These are phyloP conservation scores for Periconia sp. DNA, from an alignment of 2,329 filamentous ascomycete genomes.

Conservation along the genomic window DNA sequence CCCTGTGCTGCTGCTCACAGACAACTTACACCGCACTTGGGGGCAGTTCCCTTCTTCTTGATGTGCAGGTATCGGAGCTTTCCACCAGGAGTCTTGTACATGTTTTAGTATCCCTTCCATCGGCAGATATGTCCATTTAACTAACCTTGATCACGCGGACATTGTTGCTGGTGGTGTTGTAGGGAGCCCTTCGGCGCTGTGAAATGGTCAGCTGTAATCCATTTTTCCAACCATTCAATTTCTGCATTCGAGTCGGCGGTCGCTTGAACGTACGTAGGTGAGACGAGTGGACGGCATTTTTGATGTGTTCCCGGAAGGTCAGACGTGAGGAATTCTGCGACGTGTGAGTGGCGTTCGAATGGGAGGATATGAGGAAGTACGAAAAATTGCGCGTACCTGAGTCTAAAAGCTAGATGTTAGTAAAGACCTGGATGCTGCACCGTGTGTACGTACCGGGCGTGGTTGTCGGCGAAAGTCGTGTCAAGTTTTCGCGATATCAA, in stretches of 20 bases:
- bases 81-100: conserved; percentile 91
- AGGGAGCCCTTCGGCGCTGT: conserved; percentile 63
- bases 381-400: conserved; percentile 25
- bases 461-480: conserved; percentile 32
- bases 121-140: not conserved
- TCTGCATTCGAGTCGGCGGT: not conserved
- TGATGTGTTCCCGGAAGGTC: conserved; percentile 42
- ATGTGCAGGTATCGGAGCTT: conserved; percentile 96
- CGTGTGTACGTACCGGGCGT: conserved; percentile 30
- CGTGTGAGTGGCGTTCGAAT: conserved; percentile 27
- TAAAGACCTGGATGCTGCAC: not conserved
- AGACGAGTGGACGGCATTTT: conserved; percentile 58
- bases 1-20: not conserved
- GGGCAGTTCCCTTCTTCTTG: conserved; percentile 98
- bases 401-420: conserved; percentile 18
- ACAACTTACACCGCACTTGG: conserved; percentile 70
- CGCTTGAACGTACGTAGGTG: conserved; percentile 54
- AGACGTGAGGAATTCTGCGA: conserved; percentile 33
- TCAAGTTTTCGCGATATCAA: conserved; percentile 12
- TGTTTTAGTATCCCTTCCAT: conserved; percentile 9
- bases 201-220: conserved; percentile 35
- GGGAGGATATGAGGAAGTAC: conserved; percentile 3
- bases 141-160: conserved; percentile 61
- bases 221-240: conserved; percentile 5
- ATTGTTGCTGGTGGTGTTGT: conserved; percentile 98